Conservation (phyloP, 805 yeast genomes). For the Teunomyces barrocoloradensis region DNA sequence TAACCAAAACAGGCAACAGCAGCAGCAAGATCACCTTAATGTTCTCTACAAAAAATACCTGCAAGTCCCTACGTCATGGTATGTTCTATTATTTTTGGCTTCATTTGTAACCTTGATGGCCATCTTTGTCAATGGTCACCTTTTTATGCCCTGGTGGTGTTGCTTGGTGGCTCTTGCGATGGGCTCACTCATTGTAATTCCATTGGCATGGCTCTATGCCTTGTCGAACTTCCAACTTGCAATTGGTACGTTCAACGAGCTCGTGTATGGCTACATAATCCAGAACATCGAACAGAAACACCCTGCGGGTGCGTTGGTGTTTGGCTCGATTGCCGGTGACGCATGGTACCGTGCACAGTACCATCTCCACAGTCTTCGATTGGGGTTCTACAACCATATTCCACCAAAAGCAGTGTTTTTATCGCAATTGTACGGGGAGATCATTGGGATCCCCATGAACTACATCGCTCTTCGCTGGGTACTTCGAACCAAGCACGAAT, state of each 20-base stretch:
- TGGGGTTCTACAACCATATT: conserved; percentile 53
- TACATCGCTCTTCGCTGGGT: conserved; percentile 50
- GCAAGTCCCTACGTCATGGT: conserved; percentile 48
- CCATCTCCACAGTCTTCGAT: conserved; percentile 35
- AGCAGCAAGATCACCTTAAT: conserved; percentile 39
- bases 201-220: conserved; percentile 50
- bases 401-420: conserved; percentile 52
- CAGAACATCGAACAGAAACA: conserved; percentile 33
- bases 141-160: conserved; percentile 45
- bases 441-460: conserved; percentile 53
- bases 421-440: conserved; percentile 51
- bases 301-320: conserved; percentile 49
- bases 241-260: conserved; percentile 51
- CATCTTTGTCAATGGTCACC: conserved; percentile 29
- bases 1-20: conserved; percentile 5
- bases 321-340: conserved; percentile 53
- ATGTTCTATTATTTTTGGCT: conserved; percentile 28
- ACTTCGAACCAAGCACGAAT: conserved; percentile 36
- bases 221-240: conserved; percentile 52
- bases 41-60: conserved; percentile 35
- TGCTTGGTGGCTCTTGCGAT: conserved; percentile 42
- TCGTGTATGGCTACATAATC: conserved; percentile 46
- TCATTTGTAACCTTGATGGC: conserved; percentile 35
- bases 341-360: conserved; percentile 47
- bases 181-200: conserved; percentile 47